Conservation (phyloP, 768 basidiomycete genomes). For the Hygrophorus pudorinus region DNA sequence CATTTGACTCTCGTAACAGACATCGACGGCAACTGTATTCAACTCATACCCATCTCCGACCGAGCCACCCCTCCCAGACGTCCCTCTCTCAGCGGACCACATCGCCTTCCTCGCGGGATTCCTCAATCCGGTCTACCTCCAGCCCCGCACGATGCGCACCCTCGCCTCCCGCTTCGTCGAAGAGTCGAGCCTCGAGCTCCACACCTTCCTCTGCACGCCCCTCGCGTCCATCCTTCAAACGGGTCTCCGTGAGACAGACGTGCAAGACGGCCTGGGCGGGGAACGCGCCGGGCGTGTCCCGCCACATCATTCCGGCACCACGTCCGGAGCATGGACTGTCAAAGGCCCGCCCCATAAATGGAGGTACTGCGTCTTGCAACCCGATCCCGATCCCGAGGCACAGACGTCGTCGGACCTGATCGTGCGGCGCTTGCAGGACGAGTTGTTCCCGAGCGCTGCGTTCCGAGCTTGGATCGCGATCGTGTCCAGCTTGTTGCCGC, state of each 20-base stretch:
- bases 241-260: conserved; percentile 55
- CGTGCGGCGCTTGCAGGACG: conserved; percentile 60
- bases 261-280: conserved; percentile 49
- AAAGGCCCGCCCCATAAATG: conserved; percentile 92
- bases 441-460: conserved; percentile 68
- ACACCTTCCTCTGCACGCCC: conserved; percentile 67
- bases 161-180: conserved; percentile 74
- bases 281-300: conserved; percentile 49
- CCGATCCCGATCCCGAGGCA: conserved; percentile 37
- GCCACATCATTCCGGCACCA: conserved; percentile 54
- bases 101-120: conserved; percentile 70
- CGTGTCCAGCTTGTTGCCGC: conserved; percentile 62
- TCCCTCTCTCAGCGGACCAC: conserved; percentile 47
- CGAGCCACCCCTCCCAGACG: conserved; percentile 40
- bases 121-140: conserved; percentile 87
- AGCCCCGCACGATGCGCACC: conserved; percentile 67
- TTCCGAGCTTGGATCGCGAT: conserved; percentile 85
- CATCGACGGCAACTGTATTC: conserved; percentile 54
- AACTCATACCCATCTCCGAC: conserved; percentile 37
- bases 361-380: conserved; percentile 71
- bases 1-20: too few species aligned
- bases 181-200: conserved; percentile 83
- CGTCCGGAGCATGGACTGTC: conserved; percentile 49
- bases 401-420: conserved; percentile 46
- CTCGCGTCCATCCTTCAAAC: conserved; percentile 61